Percentiles rank a stretch among this genome's conserved stretches.
These are phyloP conservation scores for Crithidia thermophila DNA, from an alignment of 208 protist species.

Conservation along the genomic window DNA sequence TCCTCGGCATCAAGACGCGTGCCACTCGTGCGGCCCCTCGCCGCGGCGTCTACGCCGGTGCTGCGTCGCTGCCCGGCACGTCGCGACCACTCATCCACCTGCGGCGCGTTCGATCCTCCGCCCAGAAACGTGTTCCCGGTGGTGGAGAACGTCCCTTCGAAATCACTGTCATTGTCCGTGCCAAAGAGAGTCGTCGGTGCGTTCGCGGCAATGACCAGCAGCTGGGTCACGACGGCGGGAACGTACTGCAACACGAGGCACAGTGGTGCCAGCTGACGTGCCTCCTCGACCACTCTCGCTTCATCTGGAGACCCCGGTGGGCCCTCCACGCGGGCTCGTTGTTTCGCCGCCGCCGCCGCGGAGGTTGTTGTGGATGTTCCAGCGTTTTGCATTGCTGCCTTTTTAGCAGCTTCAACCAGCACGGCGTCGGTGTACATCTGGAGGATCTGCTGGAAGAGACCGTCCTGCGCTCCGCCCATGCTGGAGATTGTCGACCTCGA, in stretches of 20 bases:
- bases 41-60: too few species aligned
- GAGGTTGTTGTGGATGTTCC: too few species aligned
- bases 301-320: too few species aligned
- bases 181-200: conserved; percentile 17
- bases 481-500: too few species aligned
- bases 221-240: conserved; percentile 25
- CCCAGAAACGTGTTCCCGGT: background rate
- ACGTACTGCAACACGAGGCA: conserved; percentile 33
- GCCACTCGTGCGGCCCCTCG: background rate
- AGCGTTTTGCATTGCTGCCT: too few species aligned
- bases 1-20: too few species aligned
- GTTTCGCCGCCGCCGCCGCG: too few species aligned
- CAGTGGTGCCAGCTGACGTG: conserved; percentile 21
- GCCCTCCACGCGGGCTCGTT: too few species aligned
- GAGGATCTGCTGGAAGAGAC: too few species aligned
- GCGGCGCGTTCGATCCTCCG: background rate
- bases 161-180: conserved; percentile 1
- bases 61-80: background rate
- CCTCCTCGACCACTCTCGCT: conserved; percentile 13
- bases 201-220: conserved; percentile 32
- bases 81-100: background rate
- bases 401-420: too few species aligned
- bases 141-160: background rate
- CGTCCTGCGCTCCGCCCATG: too few species aligned
- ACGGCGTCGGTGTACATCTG: too few species aligned